phyloP scores from a whole-genome alignment of 345 rosid species.

The Salix arbutifolia region DNA sequence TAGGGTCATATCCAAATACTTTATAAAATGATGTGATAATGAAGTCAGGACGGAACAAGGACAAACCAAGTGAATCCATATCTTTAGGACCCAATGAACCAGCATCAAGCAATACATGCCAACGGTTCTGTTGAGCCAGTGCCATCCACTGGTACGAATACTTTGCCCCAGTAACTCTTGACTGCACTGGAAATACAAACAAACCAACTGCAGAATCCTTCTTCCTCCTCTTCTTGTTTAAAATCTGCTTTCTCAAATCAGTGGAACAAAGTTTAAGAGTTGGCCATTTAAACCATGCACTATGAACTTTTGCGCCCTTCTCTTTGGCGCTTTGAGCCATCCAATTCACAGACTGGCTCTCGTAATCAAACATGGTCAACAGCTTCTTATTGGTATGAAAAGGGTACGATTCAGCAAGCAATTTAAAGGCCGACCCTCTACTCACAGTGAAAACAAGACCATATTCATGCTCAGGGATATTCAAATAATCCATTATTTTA shows the following conservation, averaged over 20 bases:
- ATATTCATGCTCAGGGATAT: slow-evolving; percentile 92
- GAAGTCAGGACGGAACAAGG: slow-evolving; percentile 94
- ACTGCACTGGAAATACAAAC: slow-evolving; percentile 97
- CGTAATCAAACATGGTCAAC: slow-evolving; percentile 96
- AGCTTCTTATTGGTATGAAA: slow-evolving; percentile 91
- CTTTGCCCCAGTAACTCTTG: slow-evolving; percentile 93
- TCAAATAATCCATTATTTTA: slow-evolving; percentile 93
- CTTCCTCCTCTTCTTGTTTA: slow-evolving; percentile 78
- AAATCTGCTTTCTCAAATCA: slow-evolving; percentile 86
- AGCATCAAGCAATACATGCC: slow-evolving; percentile 99
- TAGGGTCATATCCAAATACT: slow-evolving; percentile 94
- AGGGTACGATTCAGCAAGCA: slow-evolving; percentile 93
- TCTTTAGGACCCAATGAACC: slow-evolving; percentile 99
- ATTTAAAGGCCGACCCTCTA: slow-evolving; percentile 95
- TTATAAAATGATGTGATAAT: slow-evolving; percentile 92
- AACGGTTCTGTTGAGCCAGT: slow-evolving; percentile 91
- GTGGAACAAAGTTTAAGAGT: slow-evolving; percentile 93
- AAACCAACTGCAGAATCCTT: slow-evolving; percentile 83
- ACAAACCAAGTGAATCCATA: slow-evolving; percentile 97
- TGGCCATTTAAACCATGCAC: slow-evolving; percentile 99
- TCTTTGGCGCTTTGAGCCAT: slow-evolving; percentile 95
- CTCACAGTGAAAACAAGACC: slow-evolving; percentile 99
- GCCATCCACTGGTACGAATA: slow-evolving; percentile 99
- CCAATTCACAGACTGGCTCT: slow-evolving; percentile 96
- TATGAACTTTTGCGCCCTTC: slow-evolving; percentile 83